Base-by-base conservation (phyloP, 306 rosid species). In the Cicer bijugum region DNA sequence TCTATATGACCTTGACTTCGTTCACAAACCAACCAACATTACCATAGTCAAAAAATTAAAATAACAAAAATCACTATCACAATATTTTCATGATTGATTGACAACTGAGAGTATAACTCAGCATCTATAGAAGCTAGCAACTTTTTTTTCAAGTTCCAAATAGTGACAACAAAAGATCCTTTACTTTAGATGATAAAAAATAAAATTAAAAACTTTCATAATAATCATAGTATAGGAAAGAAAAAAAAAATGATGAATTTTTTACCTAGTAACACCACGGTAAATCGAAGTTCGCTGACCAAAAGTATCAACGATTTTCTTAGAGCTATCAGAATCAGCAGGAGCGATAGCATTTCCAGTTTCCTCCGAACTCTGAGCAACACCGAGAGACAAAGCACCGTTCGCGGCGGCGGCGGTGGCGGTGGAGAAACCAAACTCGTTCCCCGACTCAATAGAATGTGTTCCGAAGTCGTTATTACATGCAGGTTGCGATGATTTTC, bases 261-360 rank as follows among this genome's bases (percentile, higher is more conserved):
- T 5, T 9, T 75, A 95, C 99, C 99, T 87, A 7, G 99, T 95
- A n/a, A 95, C 97, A 0, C 99, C 99, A 82, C 99, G 81, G 90
- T 91, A 95, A 75, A 95, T 95, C 3, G 99, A 95, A 71, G 99
- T 95, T 76, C 99, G 60, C 80, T 95, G 99, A 19, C 99, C 99
- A 62, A 91, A 95, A 1, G 99, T 90, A 50, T 95, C 99, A 1
- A 86, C 88, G 4, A 90, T 72, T 81, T 91, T 92, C 86, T 90
- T 95, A 0, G 85, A 57, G 44, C 87, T 66, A 67, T 86, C 90
- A 2, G 84, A 60, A 68, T 83, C 86, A 6, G 58, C 91, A 0
- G 78, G 84, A 3, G 50, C 88, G 0, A 76, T 17, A 1, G 76
- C 87, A 2, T 86, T 11, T 23, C 46, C 45, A 15, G 82, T 78